These are phyloP conservation scores for Ramichloridium luteum DNA, from an alignment of 2,329 filamentous ascomycete species.

Conservation along the genomic window DNA sequence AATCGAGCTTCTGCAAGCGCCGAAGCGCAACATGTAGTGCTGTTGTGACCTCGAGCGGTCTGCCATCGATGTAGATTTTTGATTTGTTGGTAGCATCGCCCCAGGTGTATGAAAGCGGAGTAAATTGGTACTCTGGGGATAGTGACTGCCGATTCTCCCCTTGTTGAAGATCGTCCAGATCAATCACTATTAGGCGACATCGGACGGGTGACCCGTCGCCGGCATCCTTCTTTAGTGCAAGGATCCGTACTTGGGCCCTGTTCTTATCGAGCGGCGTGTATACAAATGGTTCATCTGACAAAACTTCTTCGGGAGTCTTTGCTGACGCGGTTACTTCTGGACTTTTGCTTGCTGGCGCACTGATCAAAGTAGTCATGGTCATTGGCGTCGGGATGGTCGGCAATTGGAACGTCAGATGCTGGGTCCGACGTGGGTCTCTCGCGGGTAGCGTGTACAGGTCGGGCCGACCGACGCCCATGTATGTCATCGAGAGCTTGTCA, in stretches of 20 bases:
- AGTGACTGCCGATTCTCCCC: neutral
- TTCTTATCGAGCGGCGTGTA: slow-evolving; percentile 1
- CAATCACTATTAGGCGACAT: neutral
- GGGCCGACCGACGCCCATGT: no score
- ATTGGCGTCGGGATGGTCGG: no score
- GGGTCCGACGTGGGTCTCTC: no score
- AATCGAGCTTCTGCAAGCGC: neutral
- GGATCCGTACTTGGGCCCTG: neutral
- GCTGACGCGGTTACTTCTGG: no score
- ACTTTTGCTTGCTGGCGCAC: no score
- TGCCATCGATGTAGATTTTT: slow-evolving; percentile 1
- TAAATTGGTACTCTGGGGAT: neutral
- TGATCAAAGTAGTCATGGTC: no score
- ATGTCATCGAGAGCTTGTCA: no score
- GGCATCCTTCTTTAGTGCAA: neutral
- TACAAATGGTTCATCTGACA: no score
- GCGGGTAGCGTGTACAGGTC: no score
- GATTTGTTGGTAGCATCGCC: slow-evolving; percentile 1
- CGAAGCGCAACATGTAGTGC: neutral
- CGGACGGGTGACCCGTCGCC: neutral
- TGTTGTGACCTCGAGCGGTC: neutral
- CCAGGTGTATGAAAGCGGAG: slow-evolving; percentile 1
- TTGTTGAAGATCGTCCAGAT: neutral
- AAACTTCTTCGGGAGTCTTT: no score
- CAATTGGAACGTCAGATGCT: no score